Evolutionary conservation across 164 flowering plant species (phyloP).

Genomic region (Macadamia tetraphylla): DNA sequence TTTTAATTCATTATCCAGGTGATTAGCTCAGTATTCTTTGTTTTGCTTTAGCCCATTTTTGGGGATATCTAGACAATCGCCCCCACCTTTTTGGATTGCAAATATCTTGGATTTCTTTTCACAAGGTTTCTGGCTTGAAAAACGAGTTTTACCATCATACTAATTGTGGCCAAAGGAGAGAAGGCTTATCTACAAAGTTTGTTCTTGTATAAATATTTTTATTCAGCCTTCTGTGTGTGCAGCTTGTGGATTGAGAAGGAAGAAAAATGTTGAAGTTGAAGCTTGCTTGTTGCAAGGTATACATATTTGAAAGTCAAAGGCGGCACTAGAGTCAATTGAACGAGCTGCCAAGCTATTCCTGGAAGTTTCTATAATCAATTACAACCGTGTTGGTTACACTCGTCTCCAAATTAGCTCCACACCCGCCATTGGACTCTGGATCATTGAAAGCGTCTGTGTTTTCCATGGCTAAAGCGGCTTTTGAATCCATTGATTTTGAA

Average conservation of each 20-base stretch:
- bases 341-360: constrained; percentile 47
- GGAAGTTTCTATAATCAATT: constrained; percentile 45
- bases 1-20: too few relatives aligned
- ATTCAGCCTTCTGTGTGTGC: constrained; percentile 20
- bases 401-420: constrained; percentile 38
- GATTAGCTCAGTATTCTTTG: too few relatives aligned
- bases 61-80: too few relatives aligned
- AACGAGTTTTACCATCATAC: neutral
- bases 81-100: too few relatives aligned
- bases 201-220: constrained; percentile 1
- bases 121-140: too few relatives aligned
- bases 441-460: constrained; percentile 39
- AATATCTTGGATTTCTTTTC: too few relatives aligned
- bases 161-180: constrained; percentile 8
- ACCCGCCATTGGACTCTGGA: constrained; percentile 18
- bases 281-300: constrained; percentile 67
- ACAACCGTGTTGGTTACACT: constrained; percentile 66
- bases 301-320: constrained; percentile 59
- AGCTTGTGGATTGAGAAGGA: constrained; percentile 16
- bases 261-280: constrained; percentile 39
- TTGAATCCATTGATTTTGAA: constrained; percentile 40
- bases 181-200: neutral
- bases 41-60: too few relatives aligned
- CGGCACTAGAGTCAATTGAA: constrained; percentile 53
- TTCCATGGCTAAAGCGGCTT: constrained; percentile 62